phyloP scores from a whole-genome alignment of 352 stramenopile genomes.

The Pythium phragmiticola region DNA sequence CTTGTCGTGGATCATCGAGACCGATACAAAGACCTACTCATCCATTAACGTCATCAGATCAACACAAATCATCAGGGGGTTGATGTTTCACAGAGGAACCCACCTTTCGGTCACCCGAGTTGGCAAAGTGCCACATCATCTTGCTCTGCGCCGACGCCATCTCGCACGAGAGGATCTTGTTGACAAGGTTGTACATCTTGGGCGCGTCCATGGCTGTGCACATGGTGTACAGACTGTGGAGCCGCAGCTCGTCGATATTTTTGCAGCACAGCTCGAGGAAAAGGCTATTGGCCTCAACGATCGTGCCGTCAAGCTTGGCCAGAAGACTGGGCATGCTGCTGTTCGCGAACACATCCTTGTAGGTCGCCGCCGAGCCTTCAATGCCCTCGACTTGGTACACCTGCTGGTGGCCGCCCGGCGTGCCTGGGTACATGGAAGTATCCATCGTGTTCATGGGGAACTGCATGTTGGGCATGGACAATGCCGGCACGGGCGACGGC shows the following conservation, averaged over 20 bases:
- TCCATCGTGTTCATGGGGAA: conserved; percentile 66
- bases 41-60: conserved; percentile 14
- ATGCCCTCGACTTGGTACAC: conserved; percentile 40
- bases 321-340: conserved; percentile 79
- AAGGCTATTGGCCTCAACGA: conserved; percentile 73
- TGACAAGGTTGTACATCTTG: conserved; percentile 82
- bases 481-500: conserved; percentile 64
- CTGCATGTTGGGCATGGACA: conserved; percentile 66
- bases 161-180: conserved; percentile 74
- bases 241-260: conserved; percentile 73
- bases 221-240: conserved; percentile 82
- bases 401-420: conserved; percentile 23
- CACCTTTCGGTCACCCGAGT: conserved; percentile 71
- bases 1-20: conserved; percentile 81
- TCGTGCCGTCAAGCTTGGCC: conserved; percentile 74
- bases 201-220: conserved; percentile 68
- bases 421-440: conserved; percentile 30
- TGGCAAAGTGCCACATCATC: conserved; percentile 83
- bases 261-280: conserved; percentile 81
- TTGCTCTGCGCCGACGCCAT: conserved; percentile 79
- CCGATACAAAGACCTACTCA: conserved; percentile 71
- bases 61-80: background rate
- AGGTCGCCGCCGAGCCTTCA: conserved; percentile 66
- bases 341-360: conserved; percentile 71
- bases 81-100: conserved; percentile 8